These are phyloP conservation scores for Eimeria praecox DNA, from an alignment of 169 alveolate species.

Conservation along the genomic window DNA sequence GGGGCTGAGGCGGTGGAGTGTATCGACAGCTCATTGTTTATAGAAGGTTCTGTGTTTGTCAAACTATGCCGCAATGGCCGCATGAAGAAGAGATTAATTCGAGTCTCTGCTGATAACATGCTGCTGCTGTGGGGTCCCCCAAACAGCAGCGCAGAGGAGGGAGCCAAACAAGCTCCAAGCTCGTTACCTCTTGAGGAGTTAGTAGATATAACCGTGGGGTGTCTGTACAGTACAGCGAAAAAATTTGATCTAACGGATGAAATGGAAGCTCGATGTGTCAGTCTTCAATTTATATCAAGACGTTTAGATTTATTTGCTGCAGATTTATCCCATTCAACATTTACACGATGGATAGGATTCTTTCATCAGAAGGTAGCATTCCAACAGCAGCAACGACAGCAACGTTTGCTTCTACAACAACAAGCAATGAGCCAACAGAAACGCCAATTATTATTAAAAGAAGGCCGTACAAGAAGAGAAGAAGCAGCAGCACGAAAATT, in stretches of 20 bases:
- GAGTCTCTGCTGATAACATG: conserved; percentile 18
- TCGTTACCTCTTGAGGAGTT: conserved; percentile 54
- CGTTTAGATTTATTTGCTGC: conserved; percentile 50
- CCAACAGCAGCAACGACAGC: conserved; percentile 70
- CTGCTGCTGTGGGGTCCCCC: conserved; percentile 63
- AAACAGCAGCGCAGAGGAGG: not conserved
- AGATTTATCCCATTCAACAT: not conserved
- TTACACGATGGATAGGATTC: conserved; percentile 41
- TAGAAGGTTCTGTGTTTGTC: conserved; percentile 56
- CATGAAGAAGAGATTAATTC: conserved; percentile 66
- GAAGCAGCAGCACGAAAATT: conserved; percentile 42
- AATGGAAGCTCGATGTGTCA: conserved; percentile 71
- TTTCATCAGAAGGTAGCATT: conserved; percentile 58
- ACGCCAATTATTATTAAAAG: conserved; percentile 10
- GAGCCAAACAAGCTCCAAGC: not conserved
- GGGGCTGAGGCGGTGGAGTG: conserved; percentile 47
- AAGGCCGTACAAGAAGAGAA: conserved; percentile 13
- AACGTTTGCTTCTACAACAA: conserved; percentile 36
- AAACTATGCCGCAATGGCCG: conserved; percentile 77
- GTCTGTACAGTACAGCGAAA: conserved; percentile 32
- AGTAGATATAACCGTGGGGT: conserved; percentile 67
- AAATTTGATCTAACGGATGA: conserved; percentile 57
- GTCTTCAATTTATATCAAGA: conserved; percentile 42
- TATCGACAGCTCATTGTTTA: conserved; percentile 38
- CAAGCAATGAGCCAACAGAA: conserved; percentile 12